These are phyloP conservation scores for Rasamsonia emersonii DNA, from an alignment of 2,329 filamentous ascomycete genomes.

Conservation along the genomic window DNA sequence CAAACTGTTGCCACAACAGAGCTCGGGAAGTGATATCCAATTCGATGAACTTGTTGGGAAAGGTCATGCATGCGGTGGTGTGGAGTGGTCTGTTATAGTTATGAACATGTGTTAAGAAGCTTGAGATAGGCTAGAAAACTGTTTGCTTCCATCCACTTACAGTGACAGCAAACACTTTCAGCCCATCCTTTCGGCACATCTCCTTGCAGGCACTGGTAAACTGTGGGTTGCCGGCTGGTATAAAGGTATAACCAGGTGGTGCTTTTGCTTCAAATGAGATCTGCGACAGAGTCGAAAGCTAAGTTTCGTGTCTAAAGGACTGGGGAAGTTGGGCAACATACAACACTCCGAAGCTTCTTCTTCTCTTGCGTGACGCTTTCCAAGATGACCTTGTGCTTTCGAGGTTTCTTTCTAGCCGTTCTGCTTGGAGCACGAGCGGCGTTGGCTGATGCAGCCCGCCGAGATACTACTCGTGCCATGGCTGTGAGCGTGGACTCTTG, in stretches of 20 bases:
- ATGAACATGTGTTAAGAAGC: slow-evolving; percentile 7
- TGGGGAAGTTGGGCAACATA: slow-evolving; percentile 23
- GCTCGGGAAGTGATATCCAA: slow-evolving; percentile 56
- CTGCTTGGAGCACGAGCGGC: slow-evolving; percentile 26
- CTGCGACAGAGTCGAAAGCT: slow-evolving; percentile 35
- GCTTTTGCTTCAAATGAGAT: slow-evolving; percentile 47
- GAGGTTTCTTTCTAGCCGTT: slow-evolving; percentile 24
- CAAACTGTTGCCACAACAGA: slow-evolving; percentile 52
- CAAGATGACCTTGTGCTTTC: slow-evolving; percentile 50
- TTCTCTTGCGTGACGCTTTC: slow-evolving; percentile 52
- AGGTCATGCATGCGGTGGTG: slow-evolving; percentile 44
- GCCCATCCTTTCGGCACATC: slow-evolving; percentile 45
- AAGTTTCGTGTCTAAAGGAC: slow-evolving; percentile 3
- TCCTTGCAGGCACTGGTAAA: slow-evolving; percentile 54
- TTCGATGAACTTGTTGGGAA: slow-evolving; percentile 52
- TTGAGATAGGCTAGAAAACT: slow-evolving; percentile 2
- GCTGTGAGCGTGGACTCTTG: no score
- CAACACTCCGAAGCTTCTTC: slow-evolving; percentile 48
- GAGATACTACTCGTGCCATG: no score
- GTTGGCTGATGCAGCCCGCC: no score
- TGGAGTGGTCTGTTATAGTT: slow-evolving; percentile 36
- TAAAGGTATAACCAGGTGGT: slow-evolving; percentile 52
- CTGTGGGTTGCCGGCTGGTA: slow-evolving; percentile 51
- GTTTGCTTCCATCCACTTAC: slow-evolving; percentile 35
- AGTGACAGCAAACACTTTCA: slow-evolving; percentile 51